Base-by-base conservation (phyloP, 345 rosid genomes). In the Durio zibethinus region DNA sequence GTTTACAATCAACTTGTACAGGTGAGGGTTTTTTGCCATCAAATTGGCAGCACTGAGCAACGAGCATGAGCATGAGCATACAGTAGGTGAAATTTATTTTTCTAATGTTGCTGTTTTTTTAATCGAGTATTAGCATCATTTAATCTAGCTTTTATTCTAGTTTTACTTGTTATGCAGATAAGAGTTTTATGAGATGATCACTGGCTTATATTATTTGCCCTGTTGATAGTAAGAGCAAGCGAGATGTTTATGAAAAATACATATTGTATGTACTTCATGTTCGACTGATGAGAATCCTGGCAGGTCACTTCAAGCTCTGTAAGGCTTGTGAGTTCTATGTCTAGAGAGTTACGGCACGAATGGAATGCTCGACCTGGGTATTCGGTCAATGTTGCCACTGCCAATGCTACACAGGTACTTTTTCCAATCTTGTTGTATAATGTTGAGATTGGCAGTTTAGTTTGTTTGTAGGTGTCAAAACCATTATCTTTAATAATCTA, bases 271-370 rank as follows among this genome's bases (percentile, higher is more conserved):
- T 25, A 21, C 60, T 80, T 57, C 64, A 66, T 74, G 21, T 75
- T 50, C 79, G 47, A 48, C 71, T 77, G 54, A 74, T 54, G n/a
- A 52, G 45, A 56, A 71, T 52, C 43, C 23, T 74, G 77, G 76
- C 89, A 95, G 98, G 96, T 92, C 33, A 95, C 99, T 72, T 91
- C 99, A 77, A 86, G 85, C 86, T 93, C 93, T 63, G 94, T 90
- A 70, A 89, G 92, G 85, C 89, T 95, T 69, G 97, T 92, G 38
- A 88, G 88, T 83, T 92, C 98, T 21, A 78, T 85, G 31, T 83
- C 97, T 47, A 87, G 97, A 85, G 92, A 89, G 82, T 85, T 92
- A 59, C 82, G 86, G 36, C n/a, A 86, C 82, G 93, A 89, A 72
- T 95, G 98, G 99, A 74, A 80, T 81, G 91, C 97, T 72, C 97